Conservation (phyloP, 2,329 filamentous ascomycete species). For the Nemania sp. region DNA sequence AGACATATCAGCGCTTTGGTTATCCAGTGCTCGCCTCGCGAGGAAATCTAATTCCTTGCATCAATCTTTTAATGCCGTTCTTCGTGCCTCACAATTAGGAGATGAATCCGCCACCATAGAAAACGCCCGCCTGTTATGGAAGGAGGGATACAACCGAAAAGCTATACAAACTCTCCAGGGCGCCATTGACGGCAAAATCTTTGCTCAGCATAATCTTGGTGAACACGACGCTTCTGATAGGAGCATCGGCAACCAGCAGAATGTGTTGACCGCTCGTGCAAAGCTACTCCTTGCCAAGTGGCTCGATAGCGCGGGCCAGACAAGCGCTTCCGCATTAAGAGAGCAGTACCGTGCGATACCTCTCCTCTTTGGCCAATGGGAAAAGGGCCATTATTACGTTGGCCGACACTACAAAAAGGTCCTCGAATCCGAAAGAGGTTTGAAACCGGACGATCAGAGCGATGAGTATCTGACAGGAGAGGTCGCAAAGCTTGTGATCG, state of each 20-base stretch:
- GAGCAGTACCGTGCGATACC: constrained; percentile 82
- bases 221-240: constrained; percentile 45
- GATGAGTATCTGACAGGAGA: constrained; percentile 80
- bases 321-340: constrained; percentile 77
- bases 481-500: constrained; percentile 80
- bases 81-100: constrained; percentile 82
- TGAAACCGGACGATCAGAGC: constrained; percentile 75
- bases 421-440: constrained; percentile 81
- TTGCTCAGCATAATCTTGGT: constrained; percentile 54
- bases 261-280: constrained; percentile 71
- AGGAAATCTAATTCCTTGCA: constrained; percentile 82
- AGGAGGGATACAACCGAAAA: constrained; percentile 88
- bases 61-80: constrained; percentile 90
- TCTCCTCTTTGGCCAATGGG: constrained; percentile 74
- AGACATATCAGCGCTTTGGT: constrained; percentile 83
- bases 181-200: constrained; percentile 81
- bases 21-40: constrained; percentile 81
- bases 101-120: constrained; percentile 91
- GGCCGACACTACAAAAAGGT: constrained; percentile 98
- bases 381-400: constrained; percentile 96
- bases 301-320: constrained; percentile 94
- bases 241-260: constrained; percentile 54
- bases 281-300: constrained; percentile 92
- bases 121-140: constrained; percentile 90
- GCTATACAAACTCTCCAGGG: constrained; percentile 89